Percentiles rank a stretch among this genome's conserved stretches.
Evolutionary conservation across 768 basidiomycete species (phyloP).

Genomic region (Serendipita sp.): DNA sequence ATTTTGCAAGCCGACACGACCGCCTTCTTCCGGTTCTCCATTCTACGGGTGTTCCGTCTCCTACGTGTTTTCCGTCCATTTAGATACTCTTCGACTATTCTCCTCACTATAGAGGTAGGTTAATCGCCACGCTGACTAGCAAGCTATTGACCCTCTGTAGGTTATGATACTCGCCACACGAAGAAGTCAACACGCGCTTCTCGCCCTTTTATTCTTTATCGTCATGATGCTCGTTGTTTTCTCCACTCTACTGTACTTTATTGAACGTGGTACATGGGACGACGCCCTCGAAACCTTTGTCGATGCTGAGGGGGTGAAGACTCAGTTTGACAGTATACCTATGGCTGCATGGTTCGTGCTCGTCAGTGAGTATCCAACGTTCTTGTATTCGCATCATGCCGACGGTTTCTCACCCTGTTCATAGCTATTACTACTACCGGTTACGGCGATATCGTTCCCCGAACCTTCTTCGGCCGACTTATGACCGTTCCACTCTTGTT

Average conservation of each 20-base stretch:
- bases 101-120: conserved; percentile 42
- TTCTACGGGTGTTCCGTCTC: conserved; percentile 77
- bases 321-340: conserved; percentile 62
- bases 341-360: conserved; percentile 57
- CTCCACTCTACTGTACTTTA: conserved; percentile 82
- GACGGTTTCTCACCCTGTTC: not conserved
- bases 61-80: conserved; percentile 83
- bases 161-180: conserved; percentile 85
- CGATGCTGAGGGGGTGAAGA: conserved; percentile 70
- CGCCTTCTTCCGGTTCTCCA: conserved; percentile 79
- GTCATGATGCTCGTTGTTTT: conserved; percentile 76
- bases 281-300: conserved; percentile 62
- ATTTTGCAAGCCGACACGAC: conserved; percentile 78
- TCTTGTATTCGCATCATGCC: not conserved
- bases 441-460: conserved; percentile 83
- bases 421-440: conserved; percentile 78
- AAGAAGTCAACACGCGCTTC: conserved; percentile 70
- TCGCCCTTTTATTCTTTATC: conserved; percentile 81
- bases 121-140: not conserved
- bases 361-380: not conserved
- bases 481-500: conserved; percentile 75
- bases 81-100: conserved; percentile 64
- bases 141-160: conserved; percentile 19
- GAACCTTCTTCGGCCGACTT: conserved; percentile 73
- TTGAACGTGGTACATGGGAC: conserved; percentile 85